These are phyloP conservation scores for Boletus fagicola DNA, from an alignment of 768 basidiomycete species.

Conservation along the genomic window DNA sequence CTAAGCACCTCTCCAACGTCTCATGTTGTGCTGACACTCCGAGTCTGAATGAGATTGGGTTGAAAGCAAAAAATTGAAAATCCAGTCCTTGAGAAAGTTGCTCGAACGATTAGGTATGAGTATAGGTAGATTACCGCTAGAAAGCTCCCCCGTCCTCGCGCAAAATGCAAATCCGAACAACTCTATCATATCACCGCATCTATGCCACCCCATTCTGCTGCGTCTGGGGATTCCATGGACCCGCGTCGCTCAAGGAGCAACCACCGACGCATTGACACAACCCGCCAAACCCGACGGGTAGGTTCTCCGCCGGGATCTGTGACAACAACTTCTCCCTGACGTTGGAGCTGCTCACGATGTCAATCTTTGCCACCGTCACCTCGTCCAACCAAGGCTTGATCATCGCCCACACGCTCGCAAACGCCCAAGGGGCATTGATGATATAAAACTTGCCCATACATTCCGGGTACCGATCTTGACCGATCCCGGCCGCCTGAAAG, in stretches of 20 bases:
- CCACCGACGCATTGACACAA: constrained; percentile 72
- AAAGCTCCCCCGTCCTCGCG: neutral
- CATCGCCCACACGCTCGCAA: constrained; percentile 82
- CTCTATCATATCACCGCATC: constrained; percentile 9
- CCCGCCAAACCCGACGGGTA: constrained; percentile 87
- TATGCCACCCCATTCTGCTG: constrained; percentile 22
- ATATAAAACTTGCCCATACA: constrained; percentile 99
- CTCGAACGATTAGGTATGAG: constrained; percentile 31
- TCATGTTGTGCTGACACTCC: neutral
- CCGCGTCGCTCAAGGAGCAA: constrained; percentile 85
- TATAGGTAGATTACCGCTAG: constrained; percentile 30
- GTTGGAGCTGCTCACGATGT: constrained; percentile 65
- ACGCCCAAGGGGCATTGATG: constrained; percentile 95
- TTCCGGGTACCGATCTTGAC: constrained; percentile 91
- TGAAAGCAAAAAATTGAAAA: neutral
- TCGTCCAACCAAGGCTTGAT: constrained; percentile 94
- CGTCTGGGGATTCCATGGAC: constrained; percentile 73
- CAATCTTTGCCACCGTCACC: constrained; percentile 93
- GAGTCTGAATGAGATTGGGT: neutral
- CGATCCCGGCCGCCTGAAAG: constrained; percentile 66
- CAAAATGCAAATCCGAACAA: neutral
- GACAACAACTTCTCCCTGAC: constrained; percentile 74
- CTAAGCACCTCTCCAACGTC: neutral
- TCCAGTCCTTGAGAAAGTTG: constrained; percentile 12
- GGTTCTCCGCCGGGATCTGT: constrained; percentile 81